Base-by-base conservation (phyloP, 306 rosid genomes). In the Glycine latifolia region DNA sequence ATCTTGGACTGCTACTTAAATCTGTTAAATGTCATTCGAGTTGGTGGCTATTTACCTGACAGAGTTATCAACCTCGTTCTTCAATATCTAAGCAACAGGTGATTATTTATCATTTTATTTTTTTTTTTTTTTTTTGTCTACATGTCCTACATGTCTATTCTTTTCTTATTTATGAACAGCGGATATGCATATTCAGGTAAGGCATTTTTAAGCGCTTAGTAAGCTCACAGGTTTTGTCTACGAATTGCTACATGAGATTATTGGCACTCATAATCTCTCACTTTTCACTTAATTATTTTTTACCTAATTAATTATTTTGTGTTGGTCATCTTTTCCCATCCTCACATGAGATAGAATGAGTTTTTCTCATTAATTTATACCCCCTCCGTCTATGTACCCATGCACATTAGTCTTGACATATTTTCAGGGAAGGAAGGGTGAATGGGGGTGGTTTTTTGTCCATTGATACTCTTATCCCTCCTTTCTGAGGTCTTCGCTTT, bases 71-170 rank as follows among this genome's bases (percentile, higher is more conserved):
- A 95, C 73, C 91, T 95, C 33, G 79, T 92, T 88, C 97, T 95
- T 84, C 97, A 95, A 73, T 95, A 95, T 82, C 79, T 95, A 78
- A 91, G 94, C 88, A 95, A 92, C 89, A 92, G 98, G 98, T 94
- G 58, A n/a, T 50, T 37, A 53, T 20, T 46, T 1, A 26, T 81
- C 16, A 54, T 76, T 73, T 75, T 33, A 16, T 11, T 8, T 39
- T 69, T 71, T 56, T 11, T 8, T 39, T 69, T 71, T 56, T 37
- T 37, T 37, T 37, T 37, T 2, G 0, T 37, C 41, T 37, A 26
- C 31, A 26, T 26, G 31, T 26, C 31, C 41, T 37, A 26, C 31
- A 26, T 26, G 31, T 26, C 31, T 26, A 26, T 26, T 26, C 31
- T 26, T 26, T 26, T 26, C 1, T 26, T 26, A 26, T 26, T 26